Conservation (phyloP, 2,329 filamentous ascomycete species). For the Aspergillus candidus region DNA sequence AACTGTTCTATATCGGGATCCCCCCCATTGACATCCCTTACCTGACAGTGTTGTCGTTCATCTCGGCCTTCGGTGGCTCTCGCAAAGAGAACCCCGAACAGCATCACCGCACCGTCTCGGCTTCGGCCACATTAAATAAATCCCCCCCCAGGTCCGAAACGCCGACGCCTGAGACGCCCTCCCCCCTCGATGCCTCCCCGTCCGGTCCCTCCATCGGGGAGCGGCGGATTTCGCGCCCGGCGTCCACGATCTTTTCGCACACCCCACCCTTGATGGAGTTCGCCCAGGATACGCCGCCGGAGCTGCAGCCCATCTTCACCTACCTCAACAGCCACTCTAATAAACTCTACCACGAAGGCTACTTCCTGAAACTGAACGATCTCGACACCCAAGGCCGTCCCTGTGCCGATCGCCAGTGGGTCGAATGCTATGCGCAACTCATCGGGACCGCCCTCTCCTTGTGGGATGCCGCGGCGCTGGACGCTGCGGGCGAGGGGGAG, state of each 20-base stretch:
- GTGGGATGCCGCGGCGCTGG: constrained; percentile 90
- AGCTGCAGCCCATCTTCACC: constrained; percentile 88
- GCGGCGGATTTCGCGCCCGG: constrained; percentile 58
- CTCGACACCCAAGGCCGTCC: constrained; percentile 83
- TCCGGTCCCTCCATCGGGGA: constrained; percentile 41
- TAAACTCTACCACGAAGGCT: constrained; percentile 96
- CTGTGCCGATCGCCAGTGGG: constrained; percentile 82
- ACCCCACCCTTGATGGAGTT: constrained; percentile 82
- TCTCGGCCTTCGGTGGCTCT: constrained; percentile 53
- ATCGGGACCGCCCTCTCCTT: constrained; percentile 90
- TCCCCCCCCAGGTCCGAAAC: constrained; percentile 25
- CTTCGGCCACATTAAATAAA: constrained; percentile 15
- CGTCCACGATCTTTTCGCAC: constrained; percentile 81
- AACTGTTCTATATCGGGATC: background rate
- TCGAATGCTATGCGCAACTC: constrained; percentile 93
- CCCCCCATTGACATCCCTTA: constrained; percentile 20
- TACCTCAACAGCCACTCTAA: constrained; percentile 93
- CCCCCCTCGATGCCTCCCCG: constrained; percentile 33
- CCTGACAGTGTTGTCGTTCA: constrained; percentile 73
- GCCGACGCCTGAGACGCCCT: constrained; percentile 31
- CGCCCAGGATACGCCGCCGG: constrained; percentile 76
- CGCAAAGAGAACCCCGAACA: constrained; percentile 30
- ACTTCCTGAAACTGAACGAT: constrained; percentile 94
- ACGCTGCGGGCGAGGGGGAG: constrained; percentile 75
- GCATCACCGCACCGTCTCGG: constrained; percentile 21